Evolutionary conservation across 805 yeast genomes (phyloP), one percentile per base, ranked within the genome.

Genomic region (Myxozyma vanderwaltii): DNA sequence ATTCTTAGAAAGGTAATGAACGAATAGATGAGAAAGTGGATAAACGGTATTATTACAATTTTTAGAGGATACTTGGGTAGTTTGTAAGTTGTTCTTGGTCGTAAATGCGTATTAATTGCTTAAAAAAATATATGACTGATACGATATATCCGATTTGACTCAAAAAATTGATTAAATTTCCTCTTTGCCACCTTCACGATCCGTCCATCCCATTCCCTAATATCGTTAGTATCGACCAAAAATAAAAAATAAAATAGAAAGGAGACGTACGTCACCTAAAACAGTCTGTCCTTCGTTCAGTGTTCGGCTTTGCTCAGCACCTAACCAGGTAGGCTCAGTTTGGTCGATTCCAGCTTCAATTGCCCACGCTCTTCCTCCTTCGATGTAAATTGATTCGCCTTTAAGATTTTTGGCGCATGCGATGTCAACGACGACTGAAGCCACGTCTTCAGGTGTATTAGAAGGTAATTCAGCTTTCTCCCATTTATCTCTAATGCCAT

Each of bases 401-500:
- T 45, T 33, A 23, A 56, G 49, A 13, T 38, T 21, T 8, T 33
- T 33, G 7, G 45, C 59, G 55, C 47, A 35, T 7, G 61, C 47
- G 24, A 56, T 47, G 21, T 48, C 61, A 19, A 48, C 38, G 17
- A 54, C 50, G 26, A 53, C 51, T 1, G 41, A 35, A 4, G 59
- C 61, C 15, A 56, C 59, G 24, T 54, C 61, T 19, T 51, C 57
- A 23, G 61, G 61, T 19, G 43, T 54, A 54, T 54, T 56, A 15
- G 43, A 23, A 1, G 61, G 61, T n/a, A 56, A 44, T 13, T 48
- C 24, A 15, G 48, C 53, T n/a, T 45, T 38, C 4, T 23, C 31
- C 61, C 61, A 56, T 15, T 19, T n/a, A 19, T 41, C 59, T 6
- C 51, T 33, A 21, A 56, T 56, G 12, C 61, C 61, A 8, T 56